Conservation (phyloP, 2,329 filamentous ascomycete genomes). For the Trichoderma koningii region DNA sequence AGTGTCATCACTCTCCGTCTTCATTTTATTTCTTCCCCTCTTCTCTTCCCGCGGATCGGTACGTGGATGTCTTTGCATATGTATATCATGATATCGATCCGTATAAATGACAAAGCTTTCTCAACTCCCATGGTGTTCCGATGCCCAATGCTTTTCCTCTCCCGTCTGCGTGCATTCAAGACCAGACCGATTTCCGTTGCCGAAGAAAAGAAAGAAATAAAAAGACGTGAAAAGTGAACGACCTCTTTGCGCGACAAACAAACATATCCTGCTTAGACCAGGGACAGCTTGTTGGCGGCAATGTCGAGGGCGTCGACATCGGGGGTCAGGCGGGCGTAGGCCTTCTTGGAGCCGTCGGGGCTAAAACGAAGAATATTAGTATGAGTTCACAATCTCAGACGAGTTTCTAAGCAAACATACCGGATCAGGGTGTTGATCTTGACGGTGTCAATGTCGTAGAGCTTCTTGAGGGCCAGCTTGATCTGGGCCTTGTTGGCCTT, state of each 20-base stretch:
- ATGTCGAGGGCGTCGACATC: constrained; percentile 99
- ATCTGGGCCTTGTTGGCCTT: constrained; percentile 99
- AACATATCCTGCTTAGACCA: constrained; percentile 68
- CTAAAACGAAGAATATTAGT: constrained; percentile 47
- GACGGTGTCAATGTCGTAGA: constrained; percentile 96
- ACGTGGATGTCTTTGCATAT: constrained; percentile 28
- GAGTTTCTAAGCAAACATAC: constrained; percentile 51
- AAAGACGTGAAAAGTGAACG: background rate
- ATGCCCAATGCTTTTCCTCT: constrained; percentile 38
- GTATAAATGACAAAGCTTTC: constrained; percentile 40
- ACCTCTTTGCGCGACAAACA: background rate
- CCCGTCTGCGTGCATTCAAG: constrained; percentile 35
- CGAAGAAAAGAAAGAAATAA: constrained; percentile 35
- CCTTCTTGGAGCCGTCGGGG: constrained; percentile 98
- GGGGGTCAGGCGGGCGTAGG: constrained; percentile 89
- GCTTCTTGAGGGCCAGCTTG: constrained; percentile 96
- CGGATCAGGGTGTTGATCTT: constrained; percentile 99
- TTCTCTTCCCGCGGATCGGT: constrained; percentile 1
- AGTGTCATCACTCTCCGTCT: constrained; percentile 5
- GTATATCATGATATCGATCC: constrained; percentile 40
- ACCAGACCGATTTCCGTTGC: constrained; percentile 45
- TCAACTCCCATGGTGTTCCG: constrained; percentile 42
- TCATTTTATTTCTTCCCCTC: constrained; percentile 11
- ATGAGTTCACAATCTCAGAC: background rate
- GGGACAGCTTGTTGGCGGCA: constrained; percentile 96